Evolutionary conservation across 2,329 filamentous ascomycete species (phyloP).

Genomic region (Trichophyton schoenleinii): DNA sequence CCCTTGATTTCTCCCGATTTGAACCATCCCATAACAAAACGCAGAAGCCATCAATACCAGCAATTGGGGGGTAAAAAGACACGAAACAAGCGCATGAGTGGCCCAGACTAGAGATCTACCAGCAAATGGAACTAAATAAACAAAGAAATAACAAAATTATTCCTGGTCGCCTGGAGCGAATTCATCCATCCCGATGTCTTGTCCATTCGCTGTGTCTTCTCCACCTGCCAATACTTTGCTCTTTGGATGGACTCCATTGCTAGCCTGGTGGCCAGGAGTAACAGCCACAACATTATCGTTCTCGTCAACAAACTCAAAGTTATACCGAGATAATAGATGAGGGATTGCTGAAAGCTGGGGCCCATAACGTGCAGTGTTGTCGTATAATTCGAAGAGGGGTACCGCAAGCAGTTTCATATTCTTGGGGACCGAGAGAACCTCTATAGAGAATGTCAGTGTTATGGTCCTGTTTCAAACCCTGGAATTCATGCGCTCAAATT

Average conservation of each 20-base stretch:
- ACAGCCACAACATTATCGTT: slow-evolving; percentile 72
- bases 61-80: background rate
- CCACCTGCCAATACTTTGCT: slow-evolving; percentile 53
- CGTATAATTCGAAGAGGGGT: slow-evolving; percentile 93
- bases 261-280: slow-evolving; percentile 60
- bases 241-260: slow-evolving; percentile 42
- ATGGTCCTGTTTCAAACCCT: background rate
- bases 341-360: slow-evolving; percentile 94
- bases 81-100: background rate
- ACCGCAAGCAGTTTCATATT: slow-evolving; percentile 99
- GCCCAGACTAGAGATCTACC: background rate
- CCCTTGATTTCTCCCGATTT: background rate
- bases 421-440: slow-evolving; percentile 91
- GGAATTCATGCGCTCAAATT: slow-evolving; percentile 11
- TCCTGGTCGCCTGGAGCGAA: slow-evolving; percentile 12
- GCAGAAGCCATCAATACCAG: background rate
- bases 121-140: background rate
- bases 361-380: slow-evolving; percentile 89
- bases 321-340: slow-evolving; percentile 85
- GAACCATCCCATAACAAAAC: background rate
- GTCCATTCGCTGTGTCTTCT: slow-evolving; percentile 11
- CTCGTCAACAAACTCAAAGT: slow-evolving; percentile 96
- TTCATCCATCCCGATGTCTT: slow-evolving; percentile 15
- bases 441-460: slow-evolving; percentile 33
- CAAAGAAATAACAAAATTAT: background rate